Base-by-base conservation (phyloP, 2,329 filamentous ascomycete genomes). In the Pseudogymnoascus destructans region DNA sequence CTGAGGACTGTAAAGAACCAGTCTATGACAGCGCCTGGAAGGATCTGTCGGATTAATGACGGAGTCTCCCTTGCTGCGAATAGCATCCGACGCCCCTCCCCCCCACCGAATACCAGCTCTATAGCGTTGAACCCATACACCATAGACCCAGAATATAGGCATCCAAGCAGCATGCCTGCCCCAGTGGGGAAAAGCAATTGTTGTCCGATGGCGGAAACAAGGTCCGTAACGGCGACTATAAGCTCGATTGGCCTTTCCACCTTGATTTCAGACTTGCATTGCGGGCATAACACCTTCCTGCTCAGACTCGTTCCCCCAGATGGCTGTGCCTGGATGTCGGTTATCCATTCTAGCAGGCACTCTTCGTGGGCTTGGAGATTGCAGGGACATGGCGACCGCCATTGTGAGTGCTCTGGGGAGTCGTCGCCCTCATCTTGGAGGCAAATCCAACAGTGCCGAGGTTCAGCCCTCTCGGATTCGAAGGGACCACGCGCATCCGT, bases 321-420 rank as follows among this genome's bases (percentile, higher is more conserved):
- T 67, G 15, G 79, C 72, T 74, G 77, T 1, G 80, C 79, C 72
- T 96, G 90, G 68, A 89, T 81, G 68, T 95, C 89, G n/a, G 88
- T 86, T 15, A 97, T 86, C 91, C 91, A 98, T 66, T 89, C 86
- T 36, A 97, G 77, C 63, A 97, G 78, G 69, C 91, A 95, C 61
- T 83, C 80, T 70, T 97, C 90, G 70, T 98, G 93, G 1, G 91
- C 93, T 59, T 88, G 87, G 36, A 98, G 77, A 10, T 88, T 90
- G 72, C 93, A 98, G 0, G 86, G 86, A 69, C 93, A 98, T 1
- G 93, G 91, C 58, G 86, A 87, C 46, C 89, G 84, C 92, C 93
- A 98, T 58, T 74, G 71, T 49, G 72, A 69, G 15, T 67, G 67
- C 3, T 78, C 75, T 7, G 75, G 67, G 17, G 73, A 70, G 55